Conservation (phyloP, 441 rosid genomes). For the Populus trichocarpa region DNA sequence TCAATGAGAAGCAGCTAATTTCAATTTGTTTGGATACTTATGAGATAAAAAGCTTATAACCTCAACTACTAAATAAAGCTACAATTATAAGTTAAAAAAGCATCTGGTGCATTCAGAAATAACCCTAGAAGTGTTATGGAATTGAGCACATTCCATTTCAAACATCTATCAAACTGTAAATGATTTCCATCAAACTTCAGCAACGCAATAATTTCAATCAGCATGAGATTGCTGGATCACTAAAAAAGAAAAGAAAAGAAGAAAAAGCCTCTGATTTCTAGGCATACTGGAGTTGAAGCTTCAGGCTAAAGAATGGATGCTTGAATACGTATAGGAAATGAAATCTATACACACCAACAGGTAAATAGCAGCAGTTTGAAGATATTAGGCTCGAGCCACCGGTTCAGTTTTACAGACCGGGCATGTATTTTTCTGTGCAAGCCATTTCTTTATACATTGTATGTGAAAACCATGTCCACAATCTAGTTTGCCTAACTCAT, state of each 20-base stretch:
- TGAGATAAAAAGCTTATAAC: neutral
- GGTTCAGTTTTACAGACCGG: constrained; percentile 71
- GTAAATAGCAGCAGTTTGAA: constrained; percentile 7
- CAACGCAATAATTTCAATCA: constrained; percentile 7
- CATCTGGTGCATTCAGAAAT: neutral
- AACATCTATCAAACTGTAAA: neutral
- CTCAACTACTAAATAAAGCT: neutral
- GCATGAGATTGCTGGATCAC: neutral
- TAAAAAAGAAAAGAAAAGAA: neutral
- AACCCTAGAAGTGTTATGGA: neutral
- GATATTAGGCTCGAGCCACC: constrained; percentile 33
- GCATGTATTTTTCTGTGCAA: constrained; percentile 68
- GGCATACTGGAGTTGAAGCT: constrained; percentile 12
- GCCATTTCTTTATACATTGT: constrained; percentile 86
- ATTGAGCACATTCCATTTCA: constrained; percentile 12
- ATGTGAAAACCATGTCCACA: constrained; percentile 85
- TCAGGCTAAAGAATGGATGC: constrained; percentile 29
- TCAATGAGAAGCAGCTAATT: too few relatives aligned
- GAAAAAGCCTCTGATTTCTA: constrained; percentile 12
- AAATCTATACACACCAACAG: constrained; percentile 29
- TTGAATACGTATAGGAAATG: constrained; percentile 21
- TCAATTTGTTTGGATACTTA: neutral
- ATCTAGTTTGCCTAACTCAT: constrained; percentile 63
- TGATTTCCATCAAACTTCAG: constrained; percentile 13
- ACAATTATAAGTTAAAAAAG: neutral